phyloP scores from a whole-genome alignment of 2,329 filamentous ascomycete genomes.

The Zelopaecilomyces penicillatus region DNA sequence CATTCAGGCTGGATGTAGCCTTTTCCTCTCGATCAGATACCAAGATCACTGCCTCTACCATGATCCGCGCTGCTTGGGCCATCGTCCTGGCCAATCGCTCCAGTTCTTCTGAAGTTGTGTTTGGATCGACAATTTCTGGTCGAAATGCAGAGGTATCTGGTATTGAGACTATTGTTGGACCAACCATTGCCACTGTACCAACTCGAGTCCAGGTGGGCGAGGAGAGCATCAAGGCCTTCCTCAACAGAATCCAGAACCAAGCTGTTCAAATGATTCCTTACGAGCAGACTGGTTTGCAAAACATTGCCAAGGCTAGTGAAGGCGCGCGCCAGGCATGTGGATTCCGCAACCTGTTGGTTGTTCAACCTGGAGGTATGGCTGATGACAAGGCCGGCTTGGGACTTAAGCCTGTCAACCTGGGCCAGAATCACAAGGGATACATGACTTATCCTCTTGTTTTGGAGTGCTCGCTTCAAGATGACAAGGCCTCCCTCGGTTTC shows the following conservation, averaged over 20 bases:
- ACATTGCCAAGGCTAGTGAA: conserved; percentile 9
- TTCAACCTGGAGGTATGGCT: background rate
- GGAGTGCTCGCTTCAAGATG: no score
- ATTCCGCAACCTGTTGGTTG: background rate
- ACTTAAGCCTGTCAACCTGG: no score
- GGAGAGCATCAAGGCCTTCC: conserved; percentile 13
- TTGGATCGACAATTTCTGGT: conserved; percentile 17
- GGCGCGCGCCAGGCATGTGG: background rate
- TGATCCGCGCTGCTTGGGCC: conserved; percentile 7
- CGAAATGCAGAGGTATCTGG: conserved; percentile 16
- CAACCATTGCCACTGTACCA: conserved; percentile 20
- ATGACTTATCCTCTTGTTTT: no score
- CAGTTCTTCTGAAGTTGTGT: conserved; percentile 19
- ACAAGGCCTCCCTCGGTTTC: no score
- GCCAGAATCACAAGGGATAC: no score
- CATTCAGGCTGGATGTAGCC: no score
- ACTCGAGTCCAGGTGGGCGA: conserved; percentile 10
- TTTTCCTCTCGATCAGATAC: background rate
- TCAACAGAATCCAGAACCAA: conserved; percentile 19
- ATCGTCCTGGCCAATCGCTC: conserved; percentile 4
- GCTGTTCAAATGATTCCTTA: conserved; percentile 17
- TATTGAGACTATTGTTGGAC: conserved; percentile 17
- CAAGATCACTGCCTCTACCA: background rate
- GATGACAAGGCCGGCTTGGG: background rate
- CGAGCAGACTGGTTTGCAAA: conserved; percentile 25